Percentiles rank a stretch among this genome's conserved stretches.
These are phyloP conservation scores for Colletotrichum cereale DNA, from an alignment of 2,329 filamentous ascomycete species.

Conservation along the genomic window DNA sequence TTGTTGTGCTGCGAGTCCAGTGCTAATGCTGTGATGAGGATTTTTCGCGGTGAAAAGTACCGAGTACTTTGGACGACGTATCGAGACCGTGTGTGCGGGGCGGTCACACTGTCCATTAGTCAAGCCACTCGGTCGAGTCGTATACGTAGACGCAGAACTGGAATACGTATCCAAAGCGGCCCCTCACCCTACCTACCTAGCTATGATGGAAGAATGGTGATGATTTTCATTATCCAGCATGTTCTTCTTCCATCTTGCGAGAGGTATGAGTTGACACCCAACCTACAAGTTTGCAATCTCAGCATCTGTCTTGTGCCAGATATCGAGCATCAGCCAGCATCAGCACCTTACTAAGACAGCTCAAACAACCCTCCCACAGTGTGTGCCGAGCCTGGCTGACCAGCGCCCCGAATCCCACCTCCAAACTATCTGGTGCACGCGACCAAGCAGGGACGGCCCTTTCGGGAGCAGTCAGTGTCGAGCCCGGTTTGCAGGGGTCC, in stretches of 20 bases:
- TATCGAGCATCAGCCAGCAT: no score
- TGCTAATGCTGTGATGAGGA: constrained; percentile 30
- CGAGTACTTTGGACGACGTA: constrained; percentile 19
- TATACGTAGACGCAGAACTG: background rate
- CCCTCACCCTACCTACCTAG: no score
- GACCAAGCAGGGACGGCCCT: constrained; percentile 31
- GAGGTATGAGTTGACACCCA: no score
- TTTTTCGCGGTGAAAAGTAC: constrained; percentile 37
- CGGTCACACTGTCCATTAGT: constrained; percentile 17
- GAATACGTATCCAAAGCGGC: no score
- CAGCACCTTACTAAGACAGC: no score
- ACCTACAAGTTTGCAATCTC: no score
- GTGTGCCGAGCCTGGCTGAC: constrained; percentile 32
- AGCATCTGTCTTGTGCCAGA: no score
- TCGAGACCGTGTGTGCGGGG: background rate
- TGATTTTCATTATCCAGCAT: no score
- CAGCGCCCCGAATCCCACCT: constrained; percentile 12
- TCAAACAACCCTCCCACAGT: constrained; percentile 4
- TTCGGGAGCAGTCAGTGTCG: constrained; percentile 20
- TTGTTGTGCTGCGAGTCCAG: constrained; percentile 41
- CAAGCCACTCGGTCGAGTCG: background rate
- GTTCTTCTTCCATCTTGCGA: no score
- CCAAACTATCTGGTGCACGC: constrained; percentile 28
- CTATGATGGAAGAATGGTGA: no score
- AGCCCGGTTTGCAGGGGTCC: constrained; percentile 27